Evolutionary conservation across 1,284 basidiomycete species (phyloP), one percentile per base, ranked within the genome.

Genomic region (Trametes polyzona): DNA sequence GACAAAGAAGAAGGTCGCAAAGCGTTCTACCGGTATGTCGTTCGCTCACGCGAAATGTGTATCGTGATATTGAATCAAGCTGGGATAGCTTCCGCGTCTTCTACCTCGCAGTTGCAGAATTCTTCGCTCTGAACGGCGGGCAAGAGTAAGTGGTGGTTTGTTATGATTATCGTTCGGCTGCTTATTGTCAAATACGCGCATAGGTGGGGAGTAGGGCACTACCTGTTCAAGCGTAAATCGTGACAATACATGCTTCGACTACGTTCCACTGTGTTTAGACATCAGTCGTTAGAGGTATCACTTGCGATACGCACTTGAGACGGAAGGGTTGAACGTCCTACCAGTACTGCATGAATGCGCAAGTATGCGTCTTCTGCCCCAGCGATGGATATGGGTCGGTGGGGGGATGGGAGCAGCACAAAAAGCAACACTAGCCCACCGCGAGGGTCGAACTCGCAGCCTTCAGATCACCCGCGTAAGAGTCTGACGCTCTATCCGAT

Each of bases 361-460:
- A n/a, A n/a, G n/a, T n/a, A 36, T 3, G 7, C 35, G 33, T 17
- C 30, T 12, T 32, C 32, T 35, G 8, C 17, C 14, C 19, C 21
- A 47, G 19, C n/a, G n/a, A n/a, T n/a, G n/a, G n/a, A n/a, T n/a
- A n/a, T n/a, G n/a, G n/a, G n/a, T n/a, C n/a, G n/a, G n/a, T n/a
- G n/a, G n/a, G n/a, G 5, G 17, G 11, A 12, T 35, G 11, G 33
- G 11, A 35, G 11, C 14, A 32, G 17, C 14, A 17, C 27, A 33
- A 47, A 47, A 47, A 44, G 16, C 24, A 42, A 17, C 36, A 21
- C 27, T 87, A 90, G 88, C 87, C 88, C 88, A 90, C 87, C 87
- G 87, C 86, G 88, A 90, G 88, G 87, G 87, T 91, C 88, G 88
- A 91, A 91, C 88, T 89, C 86, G 86, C 88, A 90, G 87, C 88